phyloP scores from a whole-genome alignment of 768 basidiomycete species.

The Ephemerocybe angulata region DNA sequence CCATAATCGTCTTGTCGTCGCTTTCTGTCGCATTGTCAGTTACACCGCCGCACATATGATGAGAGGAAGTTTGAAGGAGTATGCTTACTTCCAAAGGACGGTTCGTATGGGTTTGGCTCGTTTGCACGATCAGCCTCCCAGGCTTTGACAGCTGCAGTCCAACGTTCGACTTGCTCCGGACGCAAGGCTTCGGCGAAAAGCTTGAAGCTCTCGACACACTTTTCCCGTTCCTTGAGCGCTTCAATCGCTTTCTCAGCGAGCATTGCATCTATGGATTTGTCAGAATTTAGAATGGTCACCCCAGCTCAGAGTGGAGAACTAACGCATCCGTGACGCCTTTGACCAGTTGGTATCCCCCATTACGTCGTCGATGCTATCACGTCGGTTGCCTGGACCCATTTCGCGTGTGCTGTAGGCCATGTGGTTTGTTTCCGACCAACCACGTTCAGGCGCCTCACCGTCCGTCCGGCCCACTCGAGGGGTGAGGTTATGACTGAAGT shows the following conservation, averaged over 20 bases:
- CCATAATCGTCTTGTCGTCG: no score
- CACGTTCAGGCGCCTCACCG: constrained; percentile 32
- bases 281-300: no score
- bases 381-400: constrained; percentile 33
- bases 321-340: constrained; percentile 19
- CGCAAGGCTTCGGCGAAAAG: constrained; percentile 11
- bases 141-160: constrained; percentile 15
- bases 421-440: constrained; percentile 27
- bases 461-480: constrained; percentile 27
- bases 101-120: constrained; percentile 19
- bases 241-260: constrained; percentile 4
- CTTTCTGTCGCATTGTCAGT: no score
- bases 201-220: background rate
- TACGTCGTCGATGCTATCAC: constrained; percentile 24
- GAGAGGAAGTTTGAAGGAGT: no score
- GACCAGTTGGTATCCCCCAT: constrained; percentile 27
- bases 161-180: constrained; percentile 2
- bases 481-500: constrained; percentile 21
- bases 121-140: constrained; percentile 22
- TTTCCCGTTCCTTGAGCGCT: background rate
- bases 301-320: no score
- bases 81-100: constrained; percentile 3
- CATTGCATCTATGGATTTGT: constrained; percentile 4
- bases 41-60: no score
- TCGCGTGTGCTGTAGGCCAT: constrained; percentile 28